Percentiles rank a stretch among this genome's conserved stretches.
Evolutionary conservation across 441 rosid species (phyloP).

Genomic region (Geranium incanum): DNA sequence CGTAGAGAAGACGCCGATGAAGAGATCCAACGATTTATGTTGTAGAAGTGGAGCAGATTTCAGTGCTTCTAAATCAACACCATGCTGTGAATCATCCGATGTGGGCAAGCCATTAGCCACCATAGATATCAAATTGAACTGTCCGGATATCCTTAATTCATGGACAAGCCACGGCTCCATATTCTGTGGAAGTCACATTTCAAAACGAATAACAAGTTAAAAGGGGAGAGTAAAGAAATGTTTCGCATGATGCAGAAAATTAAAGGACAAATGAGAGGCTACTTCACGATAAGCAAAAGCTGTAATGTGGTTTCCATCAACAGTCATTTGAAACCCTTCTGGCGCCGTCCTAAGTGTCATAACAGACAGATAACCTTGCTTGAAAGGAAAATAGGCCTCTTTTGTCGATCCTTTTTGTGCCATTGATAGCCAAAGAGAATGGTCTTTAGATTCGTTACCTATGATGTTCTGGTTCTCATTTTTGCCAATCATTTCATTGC

Average conservation of each 20-base stretch:
- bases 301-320: constrained; percentile 75
- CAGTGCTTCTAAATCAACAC: constrained; percentile 23
- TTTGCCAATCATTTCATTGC: constrained; percentile 33
- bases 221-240: neutral
- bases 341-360: constrained; percentile 71
- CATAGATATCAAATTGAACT: constrained; percentile 38
- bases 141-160: constrained; percentile 53
- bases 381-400: constrained; percentile 38
- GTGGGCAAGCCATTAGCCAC: constrained; percentile 50
- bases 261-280: constrained; percentile 14
- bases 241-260: neutral
- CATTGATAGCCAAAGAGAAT: constrained; percentile 18
- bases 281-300: constrained; percentile 57
- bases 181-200: constrained; percentile 28
- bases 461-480: constrained; percentile 14
- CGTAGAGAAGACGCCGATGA: constrained; percentile 32
- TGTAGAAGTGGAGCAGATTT: constrained; percentile 25
- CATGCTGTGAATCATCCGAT: constrained; percentile 43
- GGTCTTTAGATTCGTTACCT: constrained; percentile 12
- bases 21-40: constrained; percentile 25
- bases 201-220: neutral
- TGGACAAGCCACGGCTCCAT: constrained; percentile 59
- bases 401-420: constrained; percentile 19
- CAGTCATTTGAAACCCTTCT: constrained; percentile 83
- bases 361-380: constrained; percentile 62